Base-by-base conservation (phyloP, 345 rosid genomes). In the Boechera stricta region DNA sequence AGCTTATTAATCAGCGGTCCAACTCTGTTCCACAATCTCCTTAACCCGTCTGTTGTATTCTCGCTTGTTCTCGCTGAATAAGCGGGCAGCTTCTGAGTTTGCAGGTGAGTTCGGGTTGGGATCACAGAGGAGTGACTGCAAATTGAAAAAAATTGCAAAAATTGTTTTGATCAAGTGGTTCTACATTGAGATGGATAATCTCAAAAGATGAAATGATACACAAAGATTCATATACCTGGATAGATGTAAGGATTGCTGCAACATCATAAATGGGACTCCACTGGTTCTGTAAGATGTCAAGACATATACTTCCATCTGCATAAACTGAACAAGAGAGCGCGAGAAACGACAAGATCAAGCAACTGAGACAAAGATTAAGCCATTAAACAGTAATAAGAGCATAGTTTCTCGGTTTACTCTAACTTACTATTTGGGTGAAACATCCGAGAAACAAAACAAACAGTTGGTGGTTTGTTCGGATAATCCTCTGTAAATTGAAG, bases 61-160 rank as follows among this genome's bases (percentile, higher is more conserved):
- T 87, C 92, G 15, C 92, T 89, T 91, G 87, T 56, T 91, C 92
- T 89, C 94, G 10, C 94, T 89, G 64, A 87, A 89, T 91, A 91
- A 85, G 67, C 90, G 76, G 35, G 90, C 91, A 6, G 92, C 94
- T 83, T 91, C 94, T 0, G 97, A 91, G 74, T 87, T 91, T 69
- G 97, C 91, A 41, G 97, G 94, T 7, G 90, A 87, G 69, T 91
- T 89, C 3, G 94, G 92, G 79, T 86, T 89, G 47, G 97, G 97
- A 28, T 91, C 94, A 71, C 91, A 91, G 7, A 91, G 89, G 77
- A 89, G 71, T 4, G 91, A 86, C 92, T 90, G 79, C 71, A 79
- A 64, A 9, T 12, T 15, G 21, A 6, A 15, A 47, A 41, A 33
- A 36, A 56, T 9, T 9, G 35, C 70, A 21, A 49, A 54, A 32